These are phyloP conservation scores for Candida neerlandica DNA, from an alignment of 1,139 yeast species.

Conservation along the genomic window DNA sequence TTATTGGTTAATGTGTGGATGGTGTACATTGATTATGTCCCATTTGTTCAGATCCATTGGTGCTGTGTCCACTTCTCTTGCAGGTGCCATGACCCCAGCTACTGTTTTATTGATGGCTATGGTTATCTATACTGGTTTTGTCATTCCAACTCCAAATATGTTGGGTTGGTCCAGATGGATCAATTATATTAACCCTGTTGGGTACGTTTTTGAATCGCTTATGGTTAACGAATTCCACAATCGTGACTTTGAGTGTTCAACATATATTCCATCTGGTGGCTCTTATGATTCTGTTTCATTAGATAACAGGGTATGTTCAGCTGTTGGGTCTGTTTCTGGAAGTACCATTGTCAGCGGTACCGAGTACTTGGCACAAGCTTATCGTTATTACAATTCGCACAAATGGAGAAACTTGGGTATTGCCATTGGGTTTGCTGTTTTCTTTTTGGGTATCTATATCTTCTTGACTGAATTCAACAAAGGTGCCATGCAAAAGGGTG, in stretches of 20 bases:
- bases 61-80: constrained; percentile 52
- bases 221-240: constrained; percentile 56
- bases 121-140: constrained; percentile 60
- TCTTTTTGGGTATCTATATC: constrained; percentile 61
- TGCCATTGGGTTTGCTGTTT: constrained; percentile 53
- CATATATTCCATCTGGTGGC: constrained; percentile 51
- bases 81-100: constrained; percentile 63
- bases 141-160: constrained; percentile 57
- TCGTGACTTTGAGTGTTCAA: constrained; percentile 50
- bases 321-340: constrained; percentile 70
- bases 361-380: constrained; percentile 50
- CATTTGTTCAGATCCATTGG: constrained; percentile 63
- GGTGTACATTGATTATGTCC: constrained; percentile 53
- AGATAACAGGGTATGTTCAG: constrained; percentile 54
- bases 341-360: constrained; percentile 56
- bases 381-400: constrained; percentile 55
- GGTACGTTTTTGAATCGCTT: constrained; percentile 56
- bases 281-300: constrained; percentile 42
- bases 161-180: constrained; percentile 68
- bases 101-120: constrained; percentile 54
- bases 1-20: constrained; percentile 46
- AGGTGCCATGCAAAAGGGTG: constrained; percentile 79
- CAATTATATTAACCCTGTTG: constrained; percentile 56
- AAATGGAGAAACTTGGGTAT: constrained; percentile 90
- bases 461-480: constrained; percentile 65